These are phyloP conservation scores for Ochetophila trinervis DNA, from an alignment of 306 rosid genomes.

Conservation along the genomic window DNA sequence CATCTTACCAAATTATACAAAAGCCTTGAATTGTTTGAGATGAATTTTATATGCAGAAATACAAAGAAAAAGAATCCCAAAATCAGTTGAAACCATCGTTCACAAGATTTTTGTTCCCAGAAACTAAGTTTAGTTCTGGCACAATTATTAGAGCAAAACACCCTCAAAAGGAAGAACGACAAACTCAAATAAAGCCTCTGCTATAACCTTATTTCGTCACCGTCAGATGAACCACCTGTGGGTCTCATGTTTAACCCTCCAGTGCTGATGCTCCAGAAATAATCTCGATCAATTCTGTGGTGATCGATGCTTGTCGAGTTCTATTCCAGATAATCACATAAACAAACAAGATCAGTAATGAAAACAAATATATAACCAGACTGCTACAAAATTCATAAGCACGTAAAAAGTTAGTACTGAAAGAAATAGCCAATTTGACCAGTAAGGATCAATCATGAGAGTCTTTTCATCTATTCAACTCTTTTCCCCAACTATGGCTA, in stretches of 20 bases:
- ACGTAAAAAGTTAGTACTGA: neutral
- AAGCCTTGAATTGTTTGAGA: constrained; percentile 5
- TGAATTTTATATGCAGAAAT: constrained; percentile 1
- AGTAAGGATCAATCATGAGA: neutral
- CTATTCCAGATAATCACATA: constrained; percentile 38
- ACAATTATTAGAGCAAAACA: constrained; percentile 47
- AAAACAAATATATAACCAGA: neutral
- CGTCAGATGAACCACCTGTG: constrained; percentile 26
- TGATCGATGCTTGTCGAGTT: constrained; percentile 98
- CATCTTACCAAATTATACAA: constrained; percentile 14
- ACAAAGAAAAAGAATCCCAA: constrained; percentile 27
- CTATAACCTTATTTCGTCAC: constrained; percentile 40
- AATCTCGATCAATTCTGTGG: constrained; percentile 97
- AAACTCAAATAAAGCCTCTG: constrained; percentile 38
- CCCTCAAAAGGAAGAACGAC: constrained; percentile 34
- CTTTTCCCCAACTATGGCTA: neutral
- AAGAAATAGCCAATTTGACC: neutral
- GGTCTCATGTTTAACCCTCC: constrained; percentile 44
- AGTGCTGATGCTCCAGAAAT: constrained; percentile 97
- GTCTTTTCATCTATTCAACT: neutral
- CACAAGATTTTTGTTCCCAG: constrained; percentile 34
- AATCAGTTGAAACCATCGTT: constrained; percentile 25
- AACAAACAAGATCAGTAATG: constrained; percentile 30
- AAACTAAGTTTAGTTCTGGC: constrained; percentile 26
- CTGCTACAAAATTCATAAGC: neutral